These are phyloP conservation scores for Emergomyces pasteurianus DNA, from an alignment of 2,329 filamentous ascomycete genomes.

Conservation along the genomic window DNA sequence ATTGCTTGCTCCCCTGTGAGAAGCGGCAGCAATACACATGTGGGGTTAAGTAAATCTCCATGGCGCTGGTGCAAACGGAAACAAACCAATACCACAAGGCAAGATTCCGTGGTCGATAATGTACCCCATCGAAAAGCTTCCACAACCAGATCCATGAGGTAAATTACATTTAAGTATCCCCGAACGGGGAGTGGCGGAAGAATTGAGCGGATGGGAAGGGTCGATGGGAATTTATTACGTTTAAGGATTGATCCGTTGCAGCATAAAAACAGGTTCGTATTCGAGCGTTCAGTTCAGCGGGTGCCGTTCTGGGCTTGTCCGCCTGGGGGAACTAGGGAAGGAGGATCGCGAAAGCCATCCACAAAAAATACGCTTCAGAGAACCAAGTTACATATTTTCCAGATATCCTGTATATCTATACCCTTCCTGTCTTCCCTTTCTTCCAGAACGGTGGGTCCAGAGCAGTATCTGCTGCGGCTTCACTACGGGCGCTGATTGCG, in stretches of 20 bases:
- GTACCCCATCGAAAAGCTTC: neutral
- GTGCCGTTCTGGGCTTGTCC: constrained; percentile 7
- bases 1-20: constrained; percentile 20
- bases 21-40: constrained; percentile 46
- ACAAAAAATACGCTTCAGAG: neutral
- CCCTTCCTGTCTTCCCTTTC: constrained; percentile 7
- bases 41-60: neutral
- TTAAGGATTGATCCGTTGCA: constrained; percentile 2
- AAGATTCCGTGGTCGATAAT: neutral
- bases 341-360: neutral
- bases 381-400: neutral
- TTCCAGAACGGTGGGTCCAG: constrained; percentile 4
- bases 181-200: neutral
- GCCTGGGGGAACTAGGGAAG: neutral
- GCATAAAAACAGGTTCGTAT: constrained; percentile 16
- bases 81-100: neutral
- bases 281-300: constrained; percentile 15
- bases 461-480: constrained; percentile 35
- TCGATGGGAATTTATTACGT: neutral
- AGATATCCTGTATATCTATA: neutral
- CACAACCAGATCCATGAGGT: neutral
- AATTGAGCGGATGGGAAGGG: neutral
- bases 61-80: neutral
- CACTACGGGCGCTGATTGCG: constrained; percentile 74
- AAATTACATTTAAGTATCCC: neutral